phyloP scores from a whole-genome alignment of 352 stramenopile genomes.

The Globisporangium rhizosaccharum region DNA sequence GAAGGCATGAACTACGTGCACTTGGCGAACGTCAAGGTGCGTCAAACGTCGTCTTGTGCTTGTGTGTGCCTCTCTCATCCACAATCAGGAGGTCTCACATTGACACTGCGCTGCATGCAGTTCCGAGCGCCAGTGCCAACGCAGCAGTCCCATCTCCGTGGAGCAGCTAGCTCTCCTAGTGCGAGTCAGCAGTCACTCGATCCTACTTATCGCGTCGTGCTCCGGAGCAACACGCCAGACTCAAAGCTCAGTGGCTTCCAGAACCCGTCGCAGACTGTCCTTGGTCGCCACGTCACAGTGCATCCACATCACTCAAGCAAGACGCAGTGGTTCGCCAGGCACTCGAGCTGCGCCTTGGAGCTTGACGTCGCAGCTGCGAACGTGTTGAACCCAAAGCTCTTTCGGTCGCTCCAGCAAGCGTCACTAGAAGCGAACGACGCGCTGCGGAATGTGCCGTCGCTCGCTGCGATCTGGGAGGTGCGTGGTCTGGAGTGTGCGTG shows the following conservation, averaged over 20 bases:
- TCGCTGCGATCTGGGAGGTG: conserved; percentile 82
- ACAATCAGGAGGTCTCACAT: not conserved
- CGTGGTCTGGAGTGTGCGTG: not conserved
- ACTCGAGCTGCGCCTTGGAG: conserved; percentile 69
- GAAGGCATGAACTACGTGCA: conserved; percentile 88
- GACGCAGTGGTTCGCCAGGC: conserved; percentile 55
- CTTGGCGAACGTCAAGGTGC: conserved; percentile 63
- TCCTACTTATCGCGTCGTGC: conserved; percentile 22
- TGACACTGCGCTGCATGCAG: conserved; percentile 13
- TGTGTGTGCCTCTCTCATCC: no score
- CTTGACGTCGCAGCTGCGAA: conserved; percentile 57
- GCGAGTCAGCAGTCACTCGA: not conserved
- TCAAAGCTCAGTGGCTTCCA: conserved; percentile 31
- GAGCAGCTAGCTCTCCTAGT: not conserved
- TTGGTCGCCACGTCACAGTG: conserved; percentile 19
- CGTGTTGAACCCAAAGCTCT: conserved; percentile 61
- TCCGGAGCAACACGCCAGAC: conserved; percentile 31
- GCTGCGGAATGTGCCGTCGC: conserved; percentile 63
- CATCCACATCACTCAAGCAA: not conserved
- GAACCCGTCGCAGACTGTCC: conserved; percentile 10
- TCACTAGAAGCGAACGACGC: conserved; percentile 33
- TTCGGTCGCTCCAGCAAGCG: conserved; percentile 32
- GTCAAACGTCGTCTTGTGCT: not conserved
- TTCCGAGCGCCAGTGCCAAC: conserved; percentile 66
- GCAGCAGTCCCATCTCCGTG: conserved; percentile 42